Base-by-base conservation (phyloP, 2,329 filamentous ascomycete species). In the Xylaria sp. region DNA sequence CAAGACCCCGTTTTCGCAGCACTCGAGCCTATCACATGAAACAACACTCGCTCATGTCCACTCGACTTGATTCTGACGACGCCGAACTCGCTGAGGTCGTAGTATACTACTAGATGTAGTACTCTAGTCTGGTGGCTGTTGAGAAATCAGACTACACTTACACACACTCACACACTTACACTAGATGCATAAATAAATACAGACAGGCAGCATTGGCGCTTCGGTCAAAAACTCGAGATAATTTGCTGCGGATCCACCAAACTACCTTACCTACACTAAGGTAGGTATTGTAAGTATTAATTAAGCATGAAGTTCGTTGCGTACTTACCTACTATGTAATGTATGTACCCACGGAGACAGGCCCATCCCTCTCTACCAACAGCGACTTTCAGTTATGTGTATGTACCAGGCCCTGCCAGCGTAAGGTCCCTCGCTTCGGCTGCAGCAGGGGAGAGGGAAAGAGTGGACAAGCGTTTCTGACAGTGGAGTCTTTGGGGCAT, bases 391-490 rank as follows among this genome's bases (percentile, higher is more conserved):
- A 44, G 40, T 23, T 1, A 23, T 23, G 23, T 2, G 23, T 23
- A 2, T 2, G 23, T 23, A 2, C 59, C 44, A 61, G 57, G 57
- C 57, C 28, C 7, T 33, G 13, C 36, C 23, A 33, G 33, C 9
- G 33, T 10, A 33, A 40, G 15, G 23, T 10, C 59, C 67, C 60
- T 67, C 65, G 67, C 64, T 67, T 69, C 66, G 66, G 51, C 63
- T 56, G 66, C 63, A 54, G 20, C 7, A 33, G 54, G 17, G 23
- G 36, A 46, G 36, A 58, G 46, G 33, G 3, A 61, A 33, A 40
- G 38, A 15, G 38, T 40, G 13, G 38, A 15, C 38, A 17, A 40
- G 38, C 38, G 38, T 40, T 40, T 40, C 36, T 46, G 57, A 58
- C 38, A 40, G 66, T 62, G 66, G 66, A 66, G 66, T 46, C n/a